A percentile compares a stretch with the other conserved stretches of the same genome.
phyloP scores from a whole-genome alignment of 2,329 filamentous ascomycete genomes.

The Xylaria sp. region DNA sequence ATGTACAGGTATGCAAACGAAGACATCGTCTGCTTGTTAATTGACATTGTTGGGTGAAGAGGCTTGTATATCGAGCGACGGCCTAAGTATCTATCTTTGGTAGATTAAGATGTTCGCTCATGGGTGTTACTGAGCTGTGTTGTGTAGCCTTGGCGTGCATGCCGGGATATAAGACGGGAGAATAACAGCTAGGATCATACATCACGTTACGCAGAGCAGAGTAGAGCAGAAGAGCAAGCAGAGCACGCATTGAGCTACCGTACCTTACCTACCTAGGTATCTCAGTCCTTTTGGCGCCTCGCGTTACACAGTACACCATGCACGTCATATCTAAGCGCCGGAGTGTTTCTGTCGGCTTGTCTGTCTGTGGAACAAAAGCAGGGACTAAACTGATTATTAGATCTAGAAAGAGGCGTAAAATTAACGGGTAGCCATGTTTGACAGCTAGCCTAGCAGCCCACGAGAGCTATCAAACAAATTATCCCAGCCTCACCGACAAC shows the following conservation, averaged over 20 bases:
- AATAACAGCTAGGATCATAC: background rate
- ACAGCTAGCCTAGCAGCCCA: background rate
- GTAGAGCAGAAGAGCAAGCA: background rate
- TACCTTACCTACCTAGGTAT: background rate
- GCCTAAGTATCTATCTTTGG: background rate
- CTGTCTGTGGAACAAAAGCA: background rate
- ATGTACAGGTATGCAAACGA: background rate
- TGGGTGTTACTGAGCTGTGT: background rate
- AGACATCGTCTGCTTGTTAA: background rate
- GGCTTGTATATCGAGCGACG: background rate
- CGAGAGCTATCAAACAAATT: background rate
- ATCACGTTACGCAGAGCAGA: background rate
- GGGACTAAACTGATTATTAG: no score
- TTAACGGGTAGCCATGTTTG: background rate
- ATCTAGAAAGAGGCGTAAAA: background rate
- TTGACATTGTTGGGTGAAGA: background rate
- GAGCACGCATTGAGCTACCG: background rate
- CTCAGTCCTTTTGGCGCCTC: background rate
- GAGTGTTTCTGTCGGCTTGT: background rate
- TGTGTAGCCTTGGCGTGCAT: background rate
- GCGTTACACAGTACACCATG: background rate
- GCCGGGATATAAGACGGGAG: background rate
- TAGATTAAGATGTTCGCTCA: background rate
- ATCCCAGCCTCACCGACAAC: background rate
- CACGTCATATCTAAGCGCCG: background rate